These are phyloP conservation scores for Naganishia friedmannii DNA, from an alignment of 768 basidiomycete species.

Conservation along the genomic window DNA sequence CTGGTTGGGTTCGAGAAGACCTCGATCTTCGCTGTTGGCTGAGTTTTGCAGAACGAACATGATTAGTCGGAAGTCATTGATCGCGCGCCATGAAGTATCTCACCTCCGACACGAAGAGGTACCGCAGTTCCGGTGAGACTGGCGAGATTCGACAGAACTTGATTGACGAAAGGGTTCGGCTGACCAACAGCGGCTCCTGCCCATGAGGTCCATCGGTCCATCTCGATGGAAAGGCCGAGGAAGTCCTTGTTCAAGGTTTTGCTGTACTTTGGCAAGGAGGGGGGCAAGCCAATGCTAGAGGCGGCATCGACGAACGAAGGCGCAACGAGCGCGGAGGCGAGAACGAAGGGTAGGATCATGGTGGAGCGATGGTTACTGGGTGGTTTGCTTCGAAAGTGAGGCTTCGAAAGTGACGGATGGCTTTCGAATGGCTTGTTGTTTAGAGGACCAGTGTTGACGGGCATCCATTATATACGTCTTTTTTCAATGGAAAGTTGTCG, in stretches of 20 bases:
- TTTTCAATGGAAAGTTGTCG: background rate
- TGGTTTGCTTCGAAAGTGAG: background rate
- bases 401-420: background rate
- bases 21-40: constrained; percentile 34
- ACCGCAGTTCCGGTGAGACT: constrained; percentile 28
- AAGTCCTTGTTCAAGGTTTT: constrained; percentile 31
- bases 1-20: constrained; percentile 22
- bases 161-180: constrained; percentile 34
- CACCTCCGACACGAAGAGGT: constrained; percentile 35
- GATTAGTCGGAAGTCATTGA: too few species aligned
- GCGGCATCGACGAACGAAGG: constrained; percentile 14
- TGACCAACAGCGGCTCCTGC: constrained; percentile 32
- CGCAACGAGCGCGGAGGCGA: constrained; percentile 12
- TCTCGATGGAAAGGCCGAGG: constrained; percentile 35
- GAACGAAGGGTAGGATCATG: constrained; percentile 7
- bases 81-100: background rate
- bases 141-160: constrained; percentile 30
- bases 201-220: constrained; percentile 36
- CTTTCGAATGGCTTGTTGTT: background rate
- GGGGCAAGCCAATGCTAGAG: constrained; percentile 3
- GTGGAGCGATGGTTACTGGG: background rate
- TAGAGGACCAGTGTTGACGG: background rate
- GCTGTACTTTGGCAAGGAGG: constrained; percentile 13
- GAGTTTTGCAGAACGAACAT: constrained; percentile 1
- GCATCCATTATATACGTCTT: constrained; percentile 10